These are phyloP conservation scores for Ophiocordyceps robertsii DNA, from an alignment of 2,329 filamentous ascomycete genomes.

Conservation along the genomic window DNA sequence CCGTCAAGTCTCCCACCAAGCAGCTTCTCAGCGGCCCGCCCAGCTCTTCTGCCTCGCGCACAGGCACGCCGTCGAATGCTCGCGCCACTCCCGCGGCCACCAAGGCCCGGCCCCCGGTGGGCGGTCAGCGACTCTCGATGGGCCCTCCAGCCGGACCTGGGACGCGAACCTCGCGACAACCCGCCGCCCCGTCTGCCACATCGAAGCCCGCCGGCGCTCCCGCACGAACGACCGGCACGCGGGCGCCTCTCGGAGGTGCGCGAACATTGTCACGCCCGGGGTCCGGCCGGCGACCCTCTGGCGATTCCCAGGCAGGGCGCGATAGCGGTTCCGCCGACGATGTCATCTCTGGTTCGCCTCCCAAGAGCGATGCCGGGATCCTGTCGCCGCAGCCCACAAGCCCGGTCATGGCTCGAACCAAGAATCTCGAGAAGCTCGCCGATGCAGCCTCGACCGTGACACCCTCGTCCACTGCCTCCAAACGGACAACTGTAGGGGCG, in stretches of 20 bases:
- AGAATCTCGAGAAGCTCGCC: conserved; percentile 38
- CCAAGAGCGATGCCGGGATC: conserved; percentile 37
- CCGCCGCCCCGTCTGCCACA: conserved; percentile 27
- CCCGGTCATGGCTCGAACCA: conserved; percentile 35
- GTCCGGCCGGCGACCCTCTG: conserved; percentile 29
- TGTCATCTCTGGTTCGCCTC: conserved; percentile 25
- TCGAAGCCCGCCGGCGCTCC: conserved; percentile 17
- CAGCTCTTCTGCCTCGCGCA: conserved; percentile 46
- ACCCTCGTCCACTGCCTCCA: conserved; percentile 17
- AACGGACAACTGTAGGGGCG: conserved; percentile 15
- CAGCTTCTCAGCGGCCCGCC: conserved; percentile 42
- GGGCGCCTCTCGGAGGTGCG: conserved; percentile 24
- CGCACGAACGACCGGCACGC: conserved; percentile 25
- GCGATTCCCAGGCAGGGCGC: conserved; percentile 29
- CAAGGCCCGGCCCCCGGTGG: conserved; percentile 43
- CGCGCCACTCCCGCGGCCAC: conserved; percentile 27
- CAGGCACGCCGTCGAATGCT: conserved; percentile 48
- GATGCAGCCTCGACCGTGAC: conserved; percentile 15
- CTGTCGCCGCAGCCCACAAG: conserved; percentile 35
- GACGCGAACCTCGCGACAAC: conserved; percentile 27
- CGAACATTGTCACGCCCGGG: conserved; percentile 22
- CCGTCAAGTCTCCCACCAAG: conserved; percentile 63
- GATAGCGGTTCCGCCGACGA: conserved; percentile 23
- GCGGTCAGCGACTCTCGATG: conserved; percentile 49
- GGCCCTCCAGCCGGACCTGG: conserved; percentile 45